phyloP scores from a whole-genome alignment of 257 asterid genomes.

The Forsythia suspensa region DNA sequence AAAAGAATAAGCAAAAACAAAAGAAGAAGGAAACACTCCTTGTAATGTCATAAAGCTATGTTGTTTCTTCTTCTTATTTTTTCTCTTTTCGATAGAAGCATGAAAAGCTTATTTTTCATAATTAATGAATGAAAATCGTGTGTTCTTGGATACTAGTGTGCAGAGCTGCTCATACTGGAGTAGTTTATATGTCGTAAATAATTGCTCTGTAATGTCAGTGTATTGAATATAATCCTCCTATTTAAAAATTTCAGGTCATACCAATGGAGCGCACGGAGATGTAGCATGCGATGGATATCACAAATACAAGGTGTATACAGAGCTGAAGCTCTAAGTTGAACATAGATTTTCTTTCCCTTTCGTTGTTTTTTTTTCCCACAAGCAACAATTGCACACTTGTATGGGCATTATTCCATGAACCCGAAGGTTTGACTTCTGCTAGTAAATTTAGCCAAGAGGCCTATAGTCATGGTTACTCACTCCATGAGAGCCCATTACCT shows the following conservation, averaged over 20 bases:
- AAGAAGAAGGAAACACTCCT: not conserved
- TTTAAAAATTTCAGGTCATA: conserved; percentile 30
- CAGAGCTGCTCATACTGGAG: not conserved
- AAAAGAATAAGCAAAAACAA: not conserved
- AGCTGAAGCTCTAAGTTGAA: not conserved
- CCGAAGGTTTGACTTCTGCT: not conserved
- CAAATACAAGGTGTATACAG: conserved; percentile 43
- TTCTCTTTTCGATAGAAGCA: not conserved
- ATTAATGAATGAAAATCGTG: not conserved
- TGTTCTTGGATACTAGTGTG: not conserved
- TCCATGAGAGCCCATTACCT: not conserved
- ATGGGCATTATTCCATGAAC: not conserved
- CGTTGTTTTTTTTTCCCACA: not conserved
- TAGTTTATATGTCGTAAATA: not conserved
- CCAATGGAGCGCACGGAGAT: conserved; percentile 42
- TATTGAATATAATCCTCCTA: not conserved
- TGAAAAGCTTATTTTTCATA: not conserved
- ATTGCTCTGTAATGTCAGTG: not conserved
- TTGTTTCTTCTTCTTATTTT: not conserved
- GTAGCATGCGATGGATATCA: conserved; percentile 53
- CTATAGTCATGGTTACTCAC: not conserved
- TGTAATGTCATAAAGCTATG: not conserved
- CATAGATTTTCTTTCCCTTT: not conserved
- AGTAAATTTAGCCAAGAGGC: not conserved
- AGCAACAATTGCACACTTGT: not conserved